Base-by-base conservation (phyloP, 2,329 filamentous ascomycete species). In the Botrytis hyacinthi region DNA sequence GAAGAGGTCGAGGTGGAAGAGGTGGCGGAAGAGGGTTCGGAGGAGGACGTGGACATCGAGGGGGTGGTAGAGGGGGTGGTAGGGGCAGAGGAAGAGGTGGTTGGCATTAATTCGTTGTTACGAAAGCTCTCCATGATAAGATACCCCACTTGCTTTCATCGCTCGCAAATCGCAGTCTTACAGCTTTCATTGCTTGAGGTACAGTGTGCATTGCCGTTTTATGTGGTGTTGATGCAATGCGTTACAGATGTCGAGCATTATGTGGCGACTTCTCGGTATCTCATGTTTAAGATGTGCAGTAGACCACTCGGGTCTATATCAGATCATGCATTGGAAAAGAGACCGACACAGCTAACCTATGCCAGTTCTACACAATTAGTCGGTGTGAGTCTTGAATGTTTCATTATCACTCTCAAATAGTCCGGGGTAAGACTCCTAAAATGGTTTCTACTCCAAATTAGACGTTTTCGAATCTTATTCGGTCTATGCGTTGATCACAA, bases 1-100 rank as follows among this genome's bases (percentile, higher is more conserved):
- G 80, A 16, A 76, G 80, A 37, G 75, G 80, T 26, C 78, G 82
- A 22, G 79, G 83, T n/a, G 81, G 83, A 0, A 79, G 82, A 16
- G 77, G 84, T 18, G 72, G 78, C 22, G 75, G 77, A n/a, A 59
- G 77, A 32, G 73, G 76, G 14, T 69, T 84, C 54, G 73, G 76
- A 22, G 48, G 74, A 26, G 80, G 82, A 59, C 78, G 85, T 57
- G 80, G 84, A 32, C 37, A 62, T 79, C 81, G 32, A 73, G 81
- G 61, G 77, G 80, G 61, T 74, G 77, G 73, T 73, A 74, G 68
- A 68, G 40, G 73, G 70, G 48, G 57, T 26, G 73, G 62, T 69
- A 42, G 66, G 57, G 68, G 63, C 5, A 35, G 62, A 51, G 70
- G 70, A 14, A 73, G 72, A 71, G 66, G 74, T 62, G 62, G 40